Conservation (phyloP, 1,284 basidiomycete genomes). For the Ustilago tritici region DNA sequence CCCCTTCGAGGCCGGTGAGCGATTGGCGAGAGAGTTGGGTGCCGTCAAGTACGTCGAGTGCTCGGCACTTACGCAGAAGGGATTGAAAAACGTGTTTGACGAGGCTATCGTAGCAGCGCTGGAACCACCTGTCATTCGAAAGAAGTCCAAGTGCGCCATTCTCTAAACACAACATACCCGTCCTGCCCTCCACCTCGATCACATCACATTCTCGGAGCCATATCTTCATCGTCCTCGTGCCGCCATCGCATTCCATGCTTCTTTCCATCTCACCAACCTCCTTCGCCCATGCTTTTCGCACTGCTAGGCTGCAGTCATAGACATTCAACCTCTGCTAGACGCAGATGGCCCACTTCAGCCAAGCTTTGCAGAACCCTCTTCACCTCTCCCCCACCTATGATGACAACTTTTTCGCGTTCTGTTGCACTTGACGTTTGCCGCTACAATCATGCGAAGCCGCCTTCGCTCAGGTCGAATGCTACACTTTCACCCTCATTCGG, state of each 20-base stretch:
- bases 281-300: neutral
- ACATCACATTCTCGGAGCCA: slow-evolving; percentile 10
- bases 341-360: neutral
- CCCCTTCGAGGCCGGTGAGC: slow-evolving; percentile 86
- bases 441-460: neutral
- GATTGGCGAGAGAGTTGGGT: slow-evolving; percentile 92
- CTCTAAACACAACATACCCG: slow-evolving; percentile 75
- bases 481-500: neutral
- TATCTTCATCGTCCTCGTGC: slow-evolving; percentile 1
- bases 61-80: slow-evolving; percentile 98
- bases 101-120: slow-evolving; percentile 99
- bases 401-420: neutral
- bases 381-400: neutral
- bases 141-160: slow-evolving; percentile 83
- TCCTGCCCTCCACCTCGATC: neutral
- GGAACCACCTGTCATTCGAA: slow-evolving; percentile 90
- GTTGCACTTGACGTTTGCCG: neutral
- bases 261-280: neutral
- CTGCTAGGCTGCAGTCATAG: neutral
- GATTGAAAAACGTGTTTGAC: slow-evolving; percentile 99
- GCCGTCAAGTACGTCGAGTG: slow-evolving; percentile 99
- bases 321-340: neutral
- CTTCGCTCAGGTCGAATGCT: neutral
- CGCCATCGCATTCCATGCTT: neutral
- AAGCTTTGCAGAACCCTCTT: neutral